Evolutionary conservation across 2,329 filamentous ascomycete species (phyloP).

Genomic region (Claviceps pazoutovae): DNA sequence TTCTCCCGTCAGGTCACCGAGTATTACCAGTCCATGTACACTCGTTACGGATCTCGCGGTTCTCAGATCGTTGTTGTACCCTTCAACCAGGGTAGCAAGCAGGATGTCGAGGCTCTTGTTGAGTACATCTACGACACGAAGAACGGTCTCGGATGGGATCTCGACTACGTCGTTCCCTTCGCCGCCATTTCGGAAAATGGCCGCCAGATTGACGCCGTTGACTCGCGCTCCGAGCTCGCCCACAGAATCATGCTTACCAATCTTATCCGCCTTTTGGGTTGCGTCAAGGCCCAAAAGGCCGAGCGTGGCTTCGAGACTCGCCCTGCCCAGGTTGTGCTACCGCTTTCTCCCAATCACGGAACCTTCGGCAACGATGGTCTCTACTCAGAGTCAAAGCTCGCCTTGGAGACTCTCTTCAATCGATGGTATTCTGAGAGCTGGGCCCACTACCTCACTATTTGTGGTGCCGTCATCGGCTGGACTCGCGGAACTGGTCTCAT

Average conservation of each 20-base stretch:
- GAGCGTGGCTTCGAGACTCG: slow-evolving; percentile 83
- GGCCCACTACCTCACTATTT: slow-evolving; percentile 95
- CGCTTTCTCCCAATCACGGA: slow-evolving; percentile 93
- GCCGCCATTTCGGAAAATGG: slow-evolving; percentile 96
- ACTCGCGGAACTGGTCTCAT: slow-evolving; percentile 96
- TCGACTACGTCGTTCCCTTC: slow-evolving; percentile 92
- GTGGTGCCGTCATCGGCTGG: slow-evolving; percentile 97
- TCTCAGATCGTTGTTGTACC: slow-evolving; percentile 96
- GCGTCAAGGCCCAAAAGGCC: slow-evolving; percentile 81
- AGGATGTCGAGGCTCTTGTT: slow-evolving; percentile 86
- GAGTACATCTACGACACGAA: slow-evolving; percentile 96
- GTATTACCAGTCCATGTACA: slow-evolving; percentile 98
- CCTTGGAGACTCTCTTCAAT: slow-evolving; percentile 93
- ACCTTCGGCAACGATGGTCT: slow-evolving; percentile 96
- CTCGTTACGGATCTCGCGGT: slow-evolving; percentile 80
- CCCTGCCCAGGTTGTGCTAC: slow-evolving; percentile 89
- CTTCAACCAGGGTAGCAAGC: slow-evolving; percentile 98
- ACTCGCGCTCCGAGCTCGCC: slow-evolving; percentile 94
- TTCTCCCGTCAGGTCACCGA: slow-evolving; percentile 97
- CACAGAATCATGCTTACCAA: slow-evolving; percentile 99
- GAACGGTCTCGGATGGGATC: slow-evolving; percentile 93
- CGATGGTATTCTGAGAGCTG: slow-evolving; percentile 96
- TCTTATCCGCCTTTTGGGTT: slow-evolving; percentile 77
- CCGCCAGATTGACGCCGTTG: slow-evolving; percentile 89
- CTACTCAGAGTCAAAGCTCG: slow-evolving; percentile 96